Conservation (phyloP, 164 flowering plant genomes). For the Vitis amurensis region DNA sequence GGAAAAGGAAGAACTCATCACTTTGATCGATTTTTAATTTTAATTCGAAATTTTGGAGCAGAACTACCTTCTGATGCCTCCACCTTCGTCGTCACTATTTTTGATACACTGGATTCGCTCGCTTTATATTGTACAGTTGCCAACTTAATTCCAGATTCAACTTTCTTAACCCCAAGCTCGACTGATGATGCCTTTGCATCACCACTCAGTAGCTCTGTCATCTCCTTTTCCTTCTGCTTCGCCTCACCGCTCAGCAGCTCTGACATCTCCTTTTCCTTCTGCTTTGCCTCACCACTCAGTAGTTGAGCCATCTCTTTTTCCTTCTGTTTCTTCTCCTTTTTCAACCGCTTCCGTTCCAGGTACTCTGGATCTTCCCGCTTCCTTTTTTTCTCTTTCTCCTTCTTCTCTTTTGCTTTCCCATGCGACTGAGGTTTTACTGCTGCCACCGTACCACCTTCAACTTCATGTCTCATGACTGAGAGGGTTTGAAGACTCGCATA, state of each 20-base stretch:
- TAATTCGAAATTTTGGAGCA: constrained; percentile 46
- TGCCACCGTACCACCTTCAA: constrained; percentile 27
- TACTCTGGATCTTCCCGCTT: constrained; percentile 63
- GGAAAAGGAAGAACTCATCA: not conserved
- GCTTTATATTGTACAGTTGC: constrained; percentile 29
- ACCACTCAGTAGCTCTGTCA: constrained; percentile 41
- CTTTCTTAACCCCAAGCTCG: constrained; percentile 21
- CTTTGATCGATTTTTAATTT: constrained; percentile 36
- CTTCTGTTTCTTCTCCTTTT: constrained; percentile 76
- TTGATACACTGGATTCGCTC: constrained; percentile 34
- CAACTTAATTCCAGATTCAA: constrained; percentile 17
- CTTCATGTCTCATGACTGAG: constrained; percentile 26
- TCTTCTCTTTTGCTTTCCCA: constrained; percentile 43
- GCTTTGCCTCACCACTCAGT: constrained; percentile 21
- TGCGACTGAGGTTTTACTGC: constrained; percentile 8
- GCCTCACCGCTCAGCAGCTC: constrained; percentile 51
- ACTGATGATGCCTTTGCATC: constrained; percentile 25
- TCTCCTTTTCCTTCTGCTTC: constrained; percentile 65
- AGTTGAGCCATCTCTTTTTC: constrained; percentile 24
- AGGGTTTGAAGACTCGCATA: constrained; percentile 42
- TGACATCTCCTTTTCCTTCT: constrained; percentile 35
- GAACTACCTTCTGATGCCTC: constrained; percentile 38
- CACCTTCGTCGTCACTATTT: constrained; percentile 20
- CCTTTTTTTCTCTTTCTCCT: constrained; percentile 62
- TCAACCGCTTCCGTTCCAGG: constrained; percentile 66